Percentiles rank a stretch among this genome's conserved stretches.
Conservation (phyloP, 345 rosid genomes). For the Excoecaria agallocha region DNA sequence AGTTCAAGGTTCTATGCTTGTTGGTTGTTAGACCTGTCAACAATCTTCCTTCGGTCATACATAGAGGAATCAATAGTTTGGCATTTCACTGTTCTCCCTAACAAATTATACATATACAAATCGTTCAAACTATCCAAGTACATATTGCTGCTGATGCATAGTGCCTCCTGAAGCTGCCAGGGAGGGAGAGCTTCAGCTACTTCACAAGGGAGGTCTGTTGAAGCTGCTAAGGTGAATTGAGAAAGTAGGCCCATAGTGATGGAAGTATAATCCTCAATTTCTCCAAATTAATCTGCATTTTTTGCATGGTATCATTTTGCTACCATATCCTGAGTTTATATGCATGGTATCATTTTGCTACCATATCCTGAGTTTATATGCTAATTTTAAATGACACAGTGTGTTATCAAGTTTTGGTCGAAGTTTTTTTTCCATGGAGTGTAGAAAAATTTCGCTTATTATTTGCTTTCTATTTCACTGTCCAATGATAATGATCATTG, state of each 20-base stretch:
- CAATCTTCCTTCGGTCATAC: not conserved
- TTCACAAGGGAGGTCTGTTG: not conserved
- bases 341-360: not conserved
- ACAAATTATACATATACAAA: not conserved
- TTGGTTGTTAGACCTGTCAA: not conserved
- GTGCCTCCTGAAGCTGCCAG: not conserved
- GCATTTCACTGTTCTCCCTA: not conserved
- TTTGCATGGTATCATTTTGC: not conserved
- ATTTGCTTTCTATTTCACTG: not conserved
- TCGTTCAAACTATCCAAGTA: not conserved
- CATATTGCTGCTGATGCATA: not conserved
- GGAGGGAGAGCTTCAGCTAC: not conserved
- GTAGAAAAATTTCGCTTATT: not conserved
- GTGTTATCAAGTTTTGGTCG: not conserved
- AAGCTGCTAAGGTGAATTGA: not conserved
- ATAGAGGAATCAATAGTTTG: no score
- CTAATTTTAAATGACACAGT: not conserved
- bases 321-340: no score
- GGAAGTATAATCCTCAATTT: not conserved
- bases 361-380: no score
- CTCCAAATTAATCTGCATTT: no score
- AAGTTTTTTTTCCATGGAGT: not conserved
- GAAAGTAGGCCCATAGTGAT: not conserved
- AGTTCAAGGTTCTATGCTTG: not conserved
- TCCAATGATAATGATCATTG: not conserved